phyloP scores from a whole-genome alignment of 2,329 filamentous ascomycete species.

The Aspergillus chevalieri region DNA sequence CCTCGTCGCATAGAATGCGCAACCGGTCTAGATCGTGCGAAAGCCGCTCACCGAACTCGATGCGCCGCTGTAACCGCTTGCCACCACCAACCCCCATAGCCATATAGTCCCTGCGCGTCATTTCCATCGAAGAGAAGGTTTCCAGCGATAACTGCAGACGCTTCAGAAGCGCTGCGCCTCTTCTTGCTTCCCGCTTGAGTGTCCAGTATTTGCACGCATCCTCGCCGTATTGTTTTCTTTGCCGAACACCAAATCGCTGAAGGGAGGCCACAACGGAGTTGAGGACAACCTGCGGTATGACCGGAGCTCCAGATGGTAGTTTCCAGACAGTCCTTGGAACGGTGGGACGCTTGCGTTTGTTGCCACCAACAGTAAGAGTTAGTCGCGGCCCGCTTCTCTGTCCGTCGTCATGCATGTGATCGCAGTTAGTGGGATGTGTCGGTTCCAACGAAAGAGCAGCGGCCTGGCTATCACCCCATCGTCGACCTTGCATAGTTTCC shows the following conservation, averaged over 20 bases:
- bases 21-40: slow-evolving; percentile 67
- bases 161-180: slow-evolving; percentile 87
- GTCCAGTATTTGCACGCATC: slow-evolving; percentile 98
- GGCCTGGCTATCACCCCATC: slow-evolving; percentile 87
- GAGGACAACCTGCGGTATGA: slow-evolving; percentile 84
- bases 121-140: slow-evolving; percentile 94
- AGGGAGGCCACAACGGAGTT: slow-evolving; percentile 79
- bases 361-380: slow-evolving; percentile 50
- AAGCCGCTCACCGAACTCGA: slow-evolving; percentile 72
- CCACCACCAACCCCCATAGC: slow-evolving; percentile 83
- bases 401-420: slow-evolving; percentile 42
- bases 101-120: slow-evolving; percentile 91
- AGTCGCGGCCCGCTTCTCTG: slow-evolving; percentile 42
- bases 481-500: slow-evolving; percentile 76
- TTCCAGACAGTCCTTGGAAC: slow-evolving; percentile 73
- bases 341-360: slow-evolving; percentile 51
- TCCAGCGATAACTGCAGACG: slow-evolving; percentile 91
- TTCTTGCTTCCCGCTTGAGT: slow-evolving; percentile 83
- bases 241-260: slow-evolving; percentile 73
- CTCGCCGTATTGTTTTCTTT: slow-evolving; percentile 84
- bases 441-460: slow-evolving; percentile 76
- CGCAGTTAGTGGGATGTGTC: slow-evolving; percentile 55
- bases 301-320: slow-evolving; percentile 85
- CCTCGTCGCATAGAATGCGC: slow-evolving; percentile 60
- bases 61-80: slow-evolving; percentile 69